Evolutionary conservation across 768 basidiomycete species (phyloP), one percentile per base, ranked within the genome.

Genomic region (Tricholoma saponaceum): DNA sequence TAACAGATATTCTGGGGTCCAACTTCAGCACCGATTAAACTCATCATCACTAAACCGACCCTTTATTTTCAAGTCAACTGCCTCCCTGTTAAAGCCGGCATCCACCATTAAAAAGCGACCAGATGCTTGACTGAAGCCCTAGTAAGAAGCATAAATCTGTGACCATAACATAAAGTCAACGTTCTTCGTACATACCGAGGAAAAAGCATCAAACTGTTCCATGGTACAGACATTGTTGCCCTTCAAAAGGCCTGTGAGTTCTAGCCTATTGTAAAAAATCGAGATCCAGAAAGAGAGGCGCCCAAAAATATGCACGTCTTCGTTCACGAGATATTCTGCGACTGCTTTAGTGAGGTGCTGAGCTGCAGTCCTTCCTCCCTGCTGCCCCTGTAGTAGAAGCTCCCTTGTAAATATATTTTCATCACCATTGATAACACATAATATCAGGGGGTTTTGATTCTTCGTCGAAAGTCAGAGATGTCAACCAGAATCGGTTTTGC

Each of bases 231-330:
- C 69, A 52, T 79, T 77, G 62, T 80, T 77, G 30, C 72, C 73
- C 56, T 80, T 69, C 35, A 89, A 77, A 51, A 72, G 70, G 52
- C 82, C 80, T 10, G 78, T 67, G 46, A 88, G 71, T 30, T 80
- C 80, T 54, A 71, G 65, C 70, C 81, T 86, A 76, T 87, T 89
- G 71, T 83, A 80, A 74, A 84, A 90, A 60, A 91, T 68, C 44
- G 83, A 83, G 51, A 89, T 81, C 87, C 87, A 90, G 69, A 90
- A 89, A 25, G 88, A 87, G 39, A 89, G 76, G 8, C 84, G 79
- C 28, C 83, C 84, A 57, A 83, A 80, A 55, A 81, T 76, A 54
- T 83, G 82, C 51, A 84, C 72, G 52, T 81, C 83, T 66, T 89
- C 84, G 62, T 74, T 76, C 53, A 84, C 76, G 54, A 91, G 76